These are phyloP conservation scores for Globisporangium mamillatum DNA, from an alignment of 352 stramenopile species.

Conservation along the genomic window DNA sequence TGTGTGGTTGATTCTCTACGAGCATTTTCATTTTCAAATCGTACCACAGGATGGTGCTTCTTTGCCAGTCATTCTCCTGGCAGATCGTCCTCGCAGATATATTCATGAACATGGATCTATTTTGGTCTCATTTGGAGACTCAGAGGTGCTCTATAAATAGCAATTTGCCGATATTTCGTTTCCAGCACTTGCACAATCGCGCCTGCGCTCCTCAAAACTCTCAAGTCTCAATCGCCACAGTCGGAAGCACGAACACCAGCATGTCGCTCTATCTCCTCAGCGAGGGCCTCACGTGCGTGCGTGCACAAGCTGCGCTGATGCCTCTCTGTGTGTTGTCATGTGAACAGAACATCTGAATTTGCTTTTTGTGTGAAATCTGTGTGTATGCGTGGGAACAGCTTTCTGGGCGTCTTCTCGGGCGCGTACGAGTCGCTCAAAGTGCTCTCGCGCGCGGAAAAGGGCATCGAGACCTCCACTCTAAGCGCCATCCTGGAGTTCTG, in stretches of 20 bases:
- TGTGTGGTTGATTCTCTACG: not conserved
- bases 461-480: constrained; percentile 45
- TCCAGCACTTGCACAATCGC: not conserved
- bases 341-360: no score
- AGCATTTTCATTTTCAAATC: no score
- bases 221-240: not conserved
- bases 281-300: constrained; percentile 56
- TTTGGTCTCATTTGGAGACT: not conserved
- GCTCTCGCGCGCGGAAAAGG: constrained; percentile 54
- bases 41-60: no score
- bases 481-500: constrained; percentile 62
- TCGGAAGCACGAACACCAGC: not conserved
- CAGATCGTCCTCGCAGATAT: not conserved
- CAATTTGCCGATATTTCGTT: not conserved
- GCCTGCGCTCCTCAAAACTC: no score
- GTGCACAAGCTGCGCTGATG: not conserved
- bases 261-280: constrained; percentile 78
- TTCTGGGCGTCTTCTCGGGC: constrained; percentile 50
- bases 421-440: constrained; percentile 73
- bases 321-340: not conserved
- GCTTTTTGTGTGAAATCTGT: not conserved
- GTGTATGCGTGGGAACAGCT: constrained; percentile 28
- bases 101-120: not conserved
- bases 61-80: not conserved
- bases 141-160: not conserved